These are phyloP conservation scores for Protomyces lactucae-debilis DNA, from an alignment of 1,139 yeast species.

Conservation along the genomic window DNA sequence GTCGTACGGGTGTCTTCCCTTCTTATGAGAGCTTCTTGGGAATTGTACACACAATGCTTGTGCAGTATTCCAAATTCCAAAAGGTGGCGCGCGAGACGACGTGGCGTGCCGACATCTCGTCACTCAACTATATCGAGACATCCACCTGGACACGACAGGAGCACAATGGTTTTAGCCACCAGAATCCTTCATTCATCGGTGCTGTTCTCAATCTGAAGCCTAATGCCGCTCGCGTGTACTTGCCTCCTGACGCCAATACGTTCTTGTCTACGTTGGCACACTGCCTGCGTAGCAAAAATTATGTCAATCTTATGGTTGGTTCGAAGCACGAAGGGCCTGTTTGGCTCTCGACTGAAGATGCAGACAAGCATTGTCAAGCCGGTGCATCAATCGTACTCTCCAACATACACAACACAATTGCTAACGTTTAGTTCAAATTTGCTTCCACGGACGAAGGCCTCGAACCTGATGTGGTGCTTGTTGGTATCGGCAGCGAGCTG, in stretches of 20 bases:
- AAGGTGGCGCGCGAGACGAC: constrained; percentile 33
- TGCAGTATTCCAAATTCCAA: constrained; percentile 33
- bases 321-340: constrained; percentile 32
- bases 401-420: not conserved
- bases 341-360: constrained; percentile 32
- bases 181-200: constrained; percentile 33
- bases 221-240: constrained; percentile 32
- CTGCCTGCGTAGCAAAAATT: constrained; percentile 32
- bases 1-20: constrained; percentile 34
- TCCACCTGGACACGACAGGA: constrained; percentile 35
- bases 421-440: constrained; percentile 29
- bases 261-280: constrained; percentile 32
- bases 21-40: constrained; percentile 34
- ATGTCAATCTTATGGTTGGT: constrained; percentile 33
- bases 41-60: constrained; percentile 33
- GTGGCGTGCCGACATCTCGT: constrained; percentile 32
- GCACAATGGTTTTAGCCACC: constrained; percentile 34
- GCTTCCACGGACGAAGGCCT: constrained; percentile 33
- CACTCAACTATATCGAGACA: constrained; percentile 33
- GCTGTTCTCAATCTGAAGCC: constrained; percentile 33
- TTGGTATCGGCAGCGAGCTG: constrained; percentile 33
- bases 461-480: constrained; percentile 34
- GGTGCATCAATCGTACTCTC: constrained; percentile 31
- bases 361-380: constrained; percentile 33
- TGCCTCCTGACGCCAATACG: constrained; percentile 34